Evolutionary conservation across 768 basidiomycete species (phyloP).

Genomic region (Galerina sulciceps): DNA sequence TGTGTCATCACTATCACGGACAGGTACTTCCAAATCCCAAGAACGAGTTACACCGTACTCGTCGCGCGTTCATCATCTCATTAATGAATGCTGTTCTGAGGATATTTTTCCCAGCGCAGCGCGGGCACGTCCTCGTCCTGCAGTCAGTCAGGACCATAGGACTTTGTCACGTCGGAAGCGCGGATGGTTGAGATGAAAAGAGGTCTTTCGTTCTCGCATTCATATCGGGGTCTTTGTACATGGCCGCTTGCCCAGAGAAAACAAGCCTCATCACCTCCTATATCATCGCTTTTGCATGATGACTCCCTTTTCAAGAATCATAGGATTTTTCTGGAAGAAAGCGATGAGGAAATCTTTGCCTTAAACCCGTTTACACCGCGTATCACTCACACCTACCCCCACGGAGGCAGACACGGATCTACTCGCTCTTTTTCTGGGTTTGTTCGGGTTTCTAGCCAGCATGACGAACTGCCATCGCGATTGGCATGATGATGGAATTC

Average conservation of each 20-base stretch:
- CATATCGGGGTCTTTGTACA: neutral
- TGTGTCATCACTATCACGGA: too few species aligned
- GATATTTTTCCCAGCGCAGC: slow-evolving; percentile 1
- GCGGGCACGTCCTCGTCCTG: neutral
- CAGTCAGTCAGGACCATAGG: neutral
- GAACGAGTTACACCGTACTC: neutral
- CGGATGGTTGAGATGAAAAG: neutral
- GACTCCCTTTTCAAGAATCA: neutral
- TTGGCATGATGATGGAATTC: too few species aligned
- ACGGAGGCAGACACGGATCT: too few species aligned
- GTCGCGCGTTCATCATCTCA: neutral
- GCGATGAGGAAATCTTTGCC: neutral
- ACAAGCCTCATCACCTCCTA: neutral
- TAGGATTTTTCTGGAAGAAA: neutral
- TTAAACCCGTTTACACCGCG: slow-evolving; percentile 7
- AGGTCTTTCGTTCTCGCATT: neutral
- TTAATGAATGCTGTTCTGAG: neutral
- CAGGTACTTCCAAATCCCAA: too few species aligned
- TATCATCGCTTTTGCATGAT: neutral
- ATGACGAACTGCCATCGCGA: too few species aligned
- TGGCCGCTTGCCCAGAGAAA: neutral
- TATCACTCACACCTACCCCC: neutral
- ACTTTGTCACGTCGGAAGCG: neutral
- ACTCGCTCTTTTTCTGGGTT: too few species aligned
- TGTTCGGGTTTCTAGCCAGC: too few species aligned